These are phyloP conservation scores for Salix caprea DNA, from an alignment of 345 rosid species.

Conservation along the genomic window DNA sequence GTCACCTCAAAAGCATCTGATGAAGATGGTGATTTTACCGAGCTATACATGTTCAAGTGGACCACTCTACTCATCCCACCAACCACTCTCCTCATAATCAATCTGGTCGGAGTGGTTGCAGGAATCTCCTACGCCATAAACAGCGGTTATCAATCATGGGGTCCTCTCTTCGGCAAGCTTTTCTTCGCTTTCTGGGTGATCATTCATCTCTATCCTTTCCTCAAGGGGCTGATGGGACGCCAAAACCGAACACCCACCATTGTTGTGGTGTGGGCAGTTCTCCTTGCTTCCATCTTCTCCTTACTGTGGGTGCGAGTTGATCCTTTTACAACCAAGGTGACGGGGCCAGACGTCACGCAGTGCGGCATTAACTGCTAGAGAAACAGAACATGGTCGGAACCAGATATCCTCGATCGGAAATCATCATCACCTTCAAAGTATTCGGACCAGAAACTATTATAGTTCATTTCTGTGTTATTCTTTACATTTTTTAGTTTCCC, in stretches of 20 bases:
- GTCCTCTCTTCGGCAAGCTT: slow-evolving; percentile 40
- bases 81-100: slow-evolving; percentile 41
- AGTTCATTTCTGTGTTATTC: background rate
- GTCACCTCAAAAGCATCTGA: slow-evolving; percentile 29
- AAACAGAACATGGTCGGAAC: background rate
- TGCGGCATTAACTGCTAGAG: slow-evolving; percentile 46
- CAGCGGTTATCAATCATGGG: slow-evolving; percentile 41
- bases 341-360: slow-evolving; percentile 32
- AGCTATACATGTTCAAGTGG: slow-evolving; percentile 43
- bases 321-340: slow-evolving; percentile 36
- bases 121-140: slow-evolving; percentile 35
- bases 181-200: slow-evolving; percentile 49
- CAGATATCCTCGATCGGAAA: slow-evolving; percentile 3
- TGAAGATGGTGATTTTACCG: slow-evolving; percentile 27
- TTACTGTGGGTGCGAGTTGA: slow-evolving; percentile 38
- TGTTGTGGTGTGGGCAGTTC: slow-evolving; percentile 41
- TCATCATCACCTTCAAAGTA: background rate
- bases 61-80: slow-evolving; percentile 41
- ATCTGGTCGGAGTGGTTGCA: slow-evolving; percentile 39
- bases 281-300: slow-evolving; percentile 44
- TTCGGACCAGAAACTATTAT: background rate
- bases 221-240: slow-evolving; percentile 38
- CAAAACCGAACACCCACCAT: slow-evolving; percentile 41
- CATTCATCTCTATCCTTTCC: slow-evolving; percentile 43
- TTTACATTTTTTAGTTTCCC: background rate